These are phyloP conservation scores for Claviceps quebecensis DNA, from an alignment of 2,329 filamentous ascomycete species.

Conservation along the genomic window DNA sequence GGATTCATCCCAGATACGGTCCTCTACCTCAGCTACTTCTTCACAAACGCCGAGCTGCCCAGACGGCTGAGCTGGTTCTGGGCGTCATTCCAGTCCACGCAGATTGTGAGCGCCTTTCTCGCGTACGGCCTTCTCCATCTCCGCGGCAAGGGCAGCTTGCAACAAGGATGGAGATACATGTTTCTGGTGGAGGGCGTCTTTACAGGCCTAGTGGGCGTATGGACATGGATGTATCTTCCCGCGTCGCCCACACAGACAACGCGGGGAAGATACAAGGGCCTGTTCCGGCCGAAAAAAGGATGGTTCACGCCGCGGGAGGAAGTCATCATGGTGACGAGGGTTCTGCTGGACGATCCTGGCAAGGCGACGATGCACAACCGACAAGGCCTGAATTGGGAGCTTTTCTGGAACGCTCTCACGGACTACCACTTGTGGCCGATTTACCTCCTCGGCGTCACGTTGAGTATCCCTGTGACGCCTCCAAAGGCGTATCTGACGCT, in stretches of 20 bases:
- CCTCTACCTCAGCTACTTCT: constrained; percentile 19
- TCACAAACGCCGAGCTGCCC: constrained; percentile 18
- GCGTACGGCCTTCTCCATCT: constrained; percentile 15
- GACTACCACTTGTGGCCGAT: constrained; percentile 44
- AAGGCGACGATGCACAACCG: constrained; percentile 42
- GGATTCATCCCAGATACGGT: constrained; percentile 42
- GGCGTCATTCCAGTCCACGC: constrained; percentile 14
- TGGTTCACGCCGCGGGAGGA: constrained; percentile 45
- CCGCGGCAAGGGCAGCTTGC: constrained; percentile 2
- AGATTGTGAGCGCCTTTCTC: constrained; percentile 15
- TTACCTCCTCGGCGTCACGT: constrained; percentile 34
- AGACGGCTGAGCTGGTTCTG: constrained; percentile 18
- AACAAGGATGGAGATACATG: constrained; percentile 5
- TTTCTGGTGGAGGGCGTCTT: constrained; percentile 4
- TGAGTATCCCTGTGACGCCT: constrained; percentile 32
- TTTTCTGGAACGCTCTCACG: constrained; percentile 32
- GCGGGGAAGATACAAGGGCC: constrained; percentile 5
- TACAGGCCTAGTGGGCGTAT: constrained; percentile 6
- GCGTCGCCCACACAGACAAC: constrained; percentile 6
- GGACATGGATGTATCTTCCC: constrained; percentile 4
- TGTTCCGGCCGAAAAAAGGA: constrained; percentile 19
- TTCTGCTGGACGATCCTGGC: constrained; percentile 39
- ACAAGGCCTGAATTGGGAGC: constrained; percentile 32
- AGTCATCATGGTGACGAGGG: constrained; percentile 43
- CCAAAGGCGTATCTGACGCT: constrained; percentile 38